Base-by-base conservation (phyloP, 2,329 filamentous ascomycete species). In the Alternaria dauci region DNA sequence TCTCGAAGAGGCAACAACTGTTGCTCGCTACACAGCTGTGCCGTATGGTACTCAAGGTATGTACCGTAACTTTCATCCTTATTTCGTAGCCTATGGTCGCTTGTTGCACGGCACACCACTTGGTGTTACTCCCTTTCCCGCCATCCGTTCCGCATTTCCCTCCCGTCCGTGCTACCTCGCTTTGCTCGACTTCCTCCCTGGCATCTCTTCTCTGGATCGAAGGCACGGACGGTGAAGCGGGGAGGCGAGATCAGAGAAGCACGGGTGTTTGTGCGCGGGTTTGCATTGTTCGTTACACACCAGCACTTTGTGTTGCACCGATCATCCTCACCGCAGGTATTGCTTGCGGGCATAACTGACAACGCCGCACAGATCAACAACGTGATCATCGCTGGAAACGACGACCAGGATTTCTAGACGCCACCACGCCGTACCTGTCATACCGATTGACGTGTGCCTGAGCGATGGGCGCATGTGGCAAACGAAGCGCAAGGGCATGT, bases 1-100 rank as follows among this genome's bases (percentile, higher is more conserved):
- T 99, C 78, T 95, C 95, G 72, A 99, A 99, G 87, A 91, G 92
- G 81, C 94, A 97, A 83, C 95, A 99, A 82, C 87, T 99, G 62
- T 88, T 97, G 83, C 87, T 99, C 68, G 95, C 95, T 32, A 99
- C 96, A 53, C 95, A 99, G 84, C 85, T 99, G 70, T 98, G 95
- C 85, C 89, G 95, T 69, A 98, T 99, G 94, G 76, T 78, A 44
- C 69, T 78, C 61, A 72, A 87, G 83, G 86, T 89, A 94, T 56
- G 74, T 70, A 63, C 67, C 60, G 52, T 69, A 72, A 70, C 55
- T 41, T 61, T 66, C 26, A 42, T 18, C 30, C 30, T 6, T 59
- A 64, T 63, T 61, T 68, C 55, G 36, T 63, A 59, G 55, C 55
- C 41, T 28, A n/a, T 41, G 47, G 43, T 57, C 30, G 60, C 60